These are phyloP conservation scores for Sordariomycetes sp. DNA, from an alignment of 2,329 filamentous ascomycete species.

Conservation along the genomic window DNA sequence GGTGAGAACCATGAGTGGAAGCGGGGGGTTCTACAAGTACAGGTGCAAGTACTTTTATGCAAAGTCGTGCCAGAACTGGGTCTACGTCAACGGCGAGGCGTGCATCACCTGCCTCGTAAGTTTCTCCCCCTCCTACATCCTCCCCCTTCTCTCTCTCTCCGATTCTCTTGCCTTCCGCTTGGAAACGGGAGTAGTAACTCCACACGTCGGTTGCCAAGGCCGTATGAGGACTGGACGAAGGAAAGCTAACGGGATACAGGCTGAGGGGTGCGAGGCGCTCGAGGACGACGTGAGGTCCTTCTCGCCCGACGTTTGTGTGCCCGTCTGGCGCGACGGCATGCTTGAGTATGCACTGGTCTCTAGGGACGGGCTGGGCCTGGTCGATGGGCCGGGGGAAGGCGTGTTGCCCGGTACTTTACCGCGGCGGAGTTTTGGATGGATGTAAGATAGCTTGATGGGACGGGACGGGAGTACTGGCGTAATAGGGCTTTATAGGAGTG, in stretches of 20 bases:
- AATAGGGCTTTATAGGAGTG: too few relatives aligned
- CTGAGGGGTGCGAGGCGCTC: background rate
- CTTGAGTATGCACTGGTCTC: background rate
- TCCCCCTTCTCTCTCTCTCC: too few relatives aligned
- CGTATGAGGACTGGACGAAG: background rate
- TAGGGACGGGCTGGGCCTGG: background rate
- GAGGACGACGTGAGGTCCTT: background rate
- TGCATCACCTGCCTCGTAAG: conserved; percentile 37
- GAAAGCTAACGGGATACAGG: background rate
- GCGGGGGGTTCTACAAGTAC: conserved; percentile 36
- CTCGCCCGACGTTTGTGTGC: background rate
- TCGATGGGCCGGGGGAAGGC: background rate
- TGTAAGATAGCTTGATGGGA: background rate
- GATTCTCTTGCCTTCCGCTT: too few relatives aligned
- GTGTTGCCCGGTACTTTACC: background rate
- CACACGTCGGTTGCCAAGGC: too few relatives aligned
- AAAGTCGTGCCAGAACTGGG: conserved; percentile 39
- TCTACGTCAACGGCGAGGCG: conserved; percentile 35
- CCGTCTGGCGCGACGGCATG: background rate
- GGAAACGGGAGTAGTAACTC: too few relatives aligned
- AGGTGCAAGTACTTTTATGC: conserved; percentile 40
- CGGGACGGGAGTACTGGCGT: too few relatives aligned
- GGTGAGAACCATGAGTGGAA: conserved; percentile 8
- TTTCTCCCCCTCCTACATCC: conserved; percentile 4
- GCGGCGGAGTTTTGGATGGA: background rate